Evolutionary conservation across 352 stramenopile genomes (phyloP).

Genomic region (Phytophthora foliorum): DNA sequence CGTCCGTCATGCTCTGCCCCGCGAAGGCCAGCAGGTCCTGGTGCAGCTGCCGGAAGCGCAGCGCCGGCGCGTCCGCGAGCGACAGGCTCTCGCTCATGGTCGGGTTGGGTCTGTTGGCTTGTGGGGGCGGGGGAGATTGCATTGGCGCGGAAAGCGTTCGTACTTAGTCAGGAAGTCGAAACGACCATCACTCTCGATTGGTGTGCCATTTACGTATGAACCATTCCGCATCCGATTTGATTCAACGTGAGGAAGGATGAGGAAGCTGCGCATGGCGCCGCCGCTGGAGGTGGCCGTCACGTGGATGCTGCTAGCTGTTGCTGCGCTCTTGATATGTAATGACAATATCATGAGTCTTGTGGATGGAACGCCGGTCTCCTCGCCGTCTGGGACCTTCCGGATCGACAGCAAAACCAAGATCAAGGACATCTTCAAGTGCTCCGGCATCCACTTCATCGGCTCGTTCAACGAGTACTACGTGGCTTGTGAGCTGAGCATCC

Average conservation of each 20-base stretch:
- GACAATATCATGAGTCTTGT: slow-evolving; percentile 6
- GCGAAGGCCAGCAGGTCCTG: slow-evolving; percentile 77
- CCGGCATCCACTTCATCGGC: slow-evolving; percentile 66
- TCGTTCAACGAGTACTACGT: slow-evolving; percentile 90
- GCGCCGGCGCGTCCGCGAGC: slow-evolving; percentile 65
- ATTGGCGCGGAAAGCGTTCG: slow-evolving; percentile 39
- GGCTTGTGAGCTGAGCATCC: slow-evolving; percentile 60
- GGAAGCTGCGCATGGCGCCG: slow-evolving; percentile 18
- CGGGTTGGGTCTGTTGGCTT: slow-evolving; percentile 24
- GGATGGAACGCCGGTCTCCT: background rate
- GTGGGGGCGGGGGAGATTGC: slow-evolving; percentile 31
- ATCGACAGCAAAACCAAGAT: slow-evolving; percentile 66
- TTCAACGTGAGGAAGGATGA: slow-evolving; percentile 22
- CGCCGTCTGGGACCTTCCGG: slow-evolving; percentile 42
- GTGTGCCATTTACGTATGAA: slow-evolving; percentile 8
- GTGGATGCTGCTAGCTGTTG: slow-evolving; percentile 7
- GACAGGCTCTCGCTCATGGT: slow-evolving; percentile 49
- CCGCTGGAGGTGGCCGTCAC: background rate
- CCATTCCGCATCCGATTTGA: slow-evolving; percentile 11
- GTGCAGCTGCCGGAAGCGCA: slow-evolving; percentile 79
- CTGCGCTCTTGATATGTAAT: background rate
- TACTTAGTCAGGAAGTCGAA: slow-evolving; percentile 25
- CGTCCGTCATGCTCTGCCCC: slow-evolving; percentile 72
- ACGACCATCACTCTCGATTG: slow-evolving; percentile 34
- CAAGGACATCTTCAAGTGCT: slow-evolving; percentile 78